Evolutionary conservation across 306 rosid species (phyloP), one percentile per base, ranked within the genome.

Genomic region (Amphicarpaea edgeworthii): DNA sequence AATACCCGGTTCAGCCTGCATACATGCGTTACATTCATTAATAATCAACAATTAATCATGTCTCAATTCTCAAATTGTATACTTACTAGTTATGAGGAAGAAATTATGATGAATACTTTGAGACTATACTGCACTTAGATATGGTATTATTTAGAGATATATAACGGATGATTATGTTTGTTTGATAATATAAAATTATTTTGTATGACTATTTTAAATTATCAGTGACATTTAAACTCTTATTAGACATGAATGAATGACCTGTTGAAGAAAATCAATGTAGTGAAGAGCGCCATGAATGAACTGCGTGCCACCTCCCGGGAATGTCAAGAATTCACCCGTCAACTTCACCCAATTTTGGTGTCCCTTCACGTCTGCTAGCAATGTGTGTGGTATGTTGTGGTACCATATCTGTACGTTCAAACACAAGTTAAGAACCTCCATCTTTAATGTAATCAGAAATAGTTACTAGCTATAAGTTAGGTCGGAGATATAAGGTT

Each of bases 291-390:
- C 97, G 17, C 97, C 97, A 51, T 92, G 96, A 59, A 89, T 92
- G 86, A 92, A 92, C 76, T 92, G 97, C 8, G 97, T 92, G 65
- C 97, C 97, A 50, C 97, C 97, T 12, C 97, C 97, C 0, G 97
- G 97, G 66, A 92, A 92, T 1, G 91, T 90, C 82, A 90, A 81
- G 78, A 90, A 88, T 59, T 92, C 97, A 17, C 97, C 97, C 5
- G 86, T 78, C 67, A 90, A 80, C 89, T 92, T 92, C 20, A 92
- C 90, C 97, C 97, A 92, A 60, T 92, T 92, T 38, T 92, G 97
- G 80, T 92, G 97, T 16, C 97, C 97, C 73, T 92, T 92, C 62
- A 90, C 91, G 77, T 92, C 80, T 38, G 93, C 97, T 40, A 92
- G 85, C 82, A 75, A 70, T 5, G 89, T 79, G 82, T 90, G 93